These are phyloP conservation scores for Fusarium neocosmosporiellum DNA, from an alignment of 2,329 filamentous ascomycete genomes.

Conservation along the genomic window DNA sequence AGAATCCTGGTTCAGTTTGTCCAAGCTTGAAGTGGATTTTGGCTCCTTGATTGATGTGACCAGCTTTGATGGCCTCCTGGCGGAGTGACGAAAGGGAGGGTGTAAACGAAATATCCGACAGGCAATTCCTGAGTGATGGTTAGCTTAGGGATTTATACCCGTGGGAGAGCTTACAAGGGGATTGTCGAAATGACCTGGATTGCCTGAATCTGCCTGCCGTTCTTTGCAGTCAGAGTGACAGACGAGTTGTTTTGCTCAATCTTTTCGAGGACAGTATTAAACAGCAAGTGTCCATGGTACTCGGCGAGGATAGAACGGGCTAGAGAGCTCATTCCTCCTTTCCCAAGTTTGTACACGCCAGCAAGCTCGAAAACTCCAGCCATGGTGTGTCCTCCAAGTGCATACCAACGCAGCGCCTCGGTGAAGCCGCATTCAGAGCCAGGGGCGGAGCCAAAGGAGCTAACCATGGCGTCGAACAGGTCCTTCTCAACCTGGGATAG, in stretches of 20 bases:
- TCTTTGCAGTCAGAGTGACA: conserved; percentile 9
- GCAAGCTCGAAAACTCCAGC: conserved; percentile 20
- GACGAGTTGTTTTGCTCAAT: background rate
- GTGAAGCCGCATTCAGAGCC: conserved; percentile 10
- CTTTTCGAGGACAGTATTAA: conserved; percentile 10
- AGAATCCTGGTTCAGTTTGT: conserved; percentile 10
- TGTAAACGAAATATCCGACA: background rate
- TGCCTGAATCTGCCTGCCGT: background rate
- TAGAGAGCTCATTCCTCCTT: conserved; percentile 32
- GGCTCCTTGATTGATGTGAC: conserved; percentile 22
- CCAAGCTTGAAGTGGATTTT: conserved; percentile 28
- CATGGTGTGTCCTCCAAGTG: conserved; percentile 20
- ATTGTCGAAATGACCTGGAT: conserved; percentile 24
- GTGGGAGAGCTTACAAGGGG: conserved; percentile 20
- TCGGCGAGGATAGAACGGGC: conserved; percentile 11
- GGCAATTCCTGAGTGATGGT: background rate
- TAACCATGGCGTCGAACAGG: conserved; percentile 26
- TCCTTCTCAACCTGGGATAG: conserved; percentile 31
- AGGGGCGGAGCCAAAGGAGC: conserved; percentile 21
- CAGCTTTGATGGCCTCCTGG: conserved; percentile 11
- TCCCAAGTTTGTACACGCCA: conserved; percentile 29
- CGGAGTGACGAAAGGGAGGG: conserved; percentile 11
- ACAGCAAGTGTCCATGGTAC: conserved; percentile 11
- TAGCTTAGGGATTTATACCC: background rate
- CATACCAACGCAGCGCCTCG: conserved; percentile 35